Conservation (phyloP, 108 stramenopile genomes). For the Cyclotella sp. region DNA sequence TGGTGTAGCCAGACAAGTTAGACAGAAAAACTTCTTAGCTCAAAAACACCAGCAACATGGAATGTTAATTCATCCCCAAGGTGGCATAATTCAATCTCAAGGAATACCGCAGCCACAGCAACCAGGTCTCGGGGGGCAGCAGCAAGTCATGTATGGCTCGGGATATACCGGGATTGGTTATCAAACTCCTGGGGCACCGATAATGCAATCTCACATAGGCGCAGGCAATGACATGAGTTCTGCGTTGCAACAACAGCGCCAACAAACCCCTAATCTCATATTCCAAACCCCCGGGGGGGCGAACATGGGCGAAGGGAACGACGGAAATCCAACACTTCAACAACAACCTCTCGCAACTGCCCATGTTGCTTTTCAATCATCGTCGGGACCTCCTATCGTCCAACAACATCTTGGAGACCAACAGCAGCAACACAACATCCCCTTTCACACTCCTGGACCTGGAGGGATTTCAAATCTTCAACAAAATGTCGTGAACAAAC, state of each 20-base stretch:
- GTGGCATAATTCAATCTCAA: slow-evolving; percentile 25
- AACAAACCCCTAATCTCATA: slow-evolving; percentile 5
- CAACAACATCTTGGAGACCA: slow-evolving; percentile 1
- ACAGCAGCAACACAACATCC: slow-evolving; percentile 18
- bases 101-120: slow-evolving; percentile 40
- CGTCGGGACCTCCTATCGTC: neutral
- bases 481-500: slow-evolving; percentile 15
- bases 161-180: slow-evolving; percentile 29
- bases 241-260: slow-evolving; percentile 43
- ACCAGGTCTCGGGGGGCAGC: slow-evolving; percentile 22
- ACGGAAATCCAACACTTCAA: neutral
- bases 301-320: neutral
- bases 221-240: slow-evolving; percentile 22
- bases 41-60: slow-evolving; percentile 53
- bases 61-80: slow-evolving; percentile 33
- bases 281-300: slow-evolving; percentile 10
- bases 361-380: neutral
- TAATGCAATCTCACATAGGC: slow-evolving; percentile 25
- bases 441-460: slow-evolving; percentile 12
- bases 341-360: neutral
- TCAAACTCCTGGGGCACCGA: slow-evolving; percentile 18
- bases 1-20: slow-evolving; percentile 76
- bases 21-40: slow-evolving; percentile 72
- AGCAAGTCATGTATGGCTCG: slow-evolving; percentile 39
- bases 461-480: neutral